These are phyloP conservation scores for Colletotrichum higginsianum DNA, from an alignment of 2,329 filamentous ascomycete species.

Conservation along the genomic window DNA sequence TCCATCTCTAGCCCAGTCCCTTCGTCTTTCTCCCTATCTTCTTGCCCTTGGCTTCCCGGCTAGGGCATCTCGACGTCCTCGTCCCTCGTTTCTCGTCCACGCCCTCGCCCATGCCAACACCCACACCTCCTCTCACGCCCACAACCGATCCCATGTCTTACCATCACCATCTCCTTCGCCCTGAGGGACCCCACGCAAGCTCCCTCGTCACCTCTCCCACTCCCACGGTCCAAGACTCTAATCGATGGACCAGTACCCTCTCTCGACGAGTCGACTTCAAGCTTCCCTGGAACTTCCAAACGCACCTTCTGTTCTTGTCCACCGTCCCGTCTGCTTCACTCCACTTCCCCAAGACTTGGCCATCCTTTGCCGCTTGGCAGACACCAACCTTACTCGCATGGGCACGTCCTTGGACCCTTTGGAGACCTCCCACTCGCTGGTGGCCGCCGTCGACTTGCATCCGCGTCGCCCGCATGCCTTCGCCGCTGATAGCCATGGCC, in stretches of 20 bases:
- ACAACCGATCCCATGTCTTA: conserved; percentile 1
- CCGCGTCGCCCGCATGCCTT: conserved; percentile 11
- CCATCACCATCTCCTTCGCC: not conserved
- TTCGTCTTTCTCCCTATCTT: not conserved
- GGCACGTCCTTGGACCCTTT: not conserved
- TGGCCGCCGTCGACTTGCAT: conserved; percentile 15
- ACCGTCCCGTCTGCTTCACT: conserved; percentile 37
- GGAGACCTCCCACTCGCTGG: conserved; percentile 18
- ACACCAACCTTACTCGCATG: conserved; percentile 21
- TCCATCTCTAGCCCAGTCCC: not conserved
- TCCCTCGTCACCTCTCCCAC: not conserved
- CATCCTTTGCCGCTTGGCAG: conserved; percentile 37
- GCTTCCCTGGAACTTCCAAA: conserved; percentile 15
- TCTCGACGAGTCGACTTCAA: not conserved
- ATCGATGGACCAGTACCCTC: conserved; percentile 26
- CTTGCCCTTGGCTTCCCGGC: not conserved
- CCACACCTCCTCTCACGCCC: not conserved
- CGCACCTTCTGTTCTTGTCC: conserved; percentile 41
- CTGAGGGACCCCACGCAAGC: not conserved
- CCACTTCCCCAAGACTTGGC: conserved; percentile 40
- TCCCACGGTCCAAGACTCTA: conserved; percentile 20
- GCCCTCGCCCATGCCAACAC: not conserved
- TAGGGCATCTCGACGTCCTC: conserved; percentile 17
- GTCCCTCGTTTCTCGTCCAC: conserved; percentile 4
- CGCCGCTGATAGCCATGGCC: conserved; percentile 36